Base-by-base conservation (phyloP, 1,139 yeast species). In the Blastobotrys malaysiensis region DNA sequence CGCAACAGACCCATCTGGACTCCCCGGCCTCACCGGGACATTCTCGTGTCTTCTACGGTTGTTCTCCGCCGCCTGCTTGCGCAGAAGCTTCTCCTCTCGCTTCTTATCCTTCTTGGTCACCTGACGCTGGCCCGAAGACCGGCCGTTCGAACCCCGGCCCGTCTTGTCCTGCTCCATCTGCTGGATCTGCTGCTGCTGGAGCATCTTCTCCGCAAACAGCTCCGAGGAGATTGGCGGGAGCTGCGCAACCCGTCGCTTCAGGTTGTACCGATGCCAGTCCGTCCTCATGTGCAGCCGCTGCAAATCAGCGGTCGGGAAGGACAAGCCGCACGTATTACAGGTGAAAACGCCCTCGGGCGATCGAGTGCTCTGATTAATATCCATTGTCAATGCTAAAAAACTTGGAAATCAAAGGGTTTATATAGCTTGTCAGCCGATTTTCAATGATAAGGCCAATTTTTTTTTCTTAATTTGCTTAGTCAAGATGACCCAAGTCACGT, bases 281-380 rank as follows among this genome's bases (percentile, higher is more conserved):
- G 96, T 84, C 68, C 88, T 89, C 98, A 93, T 93, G 66, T 93
- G 99, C 55, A 79, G 77, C 63, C 98, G 78, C 73, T 93, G 99
- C 59, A 82, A 78, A 55, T 85, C 90, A 5, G 96, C 85, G 16
- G 84, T 77, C 16, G 84, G 81, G 65, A 93, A 93, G 57, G 82
- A 82, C 57, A 91, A 78, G 9, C 83, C 84, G 67, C 99, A 93
- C 39, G 97, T 86, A 66, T 89, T 87, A 71, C 99, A 93, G 3
- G 97, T 90, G 64, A 63, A 66, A 50, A 60, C 62, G n/a, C 63
- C 57, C 1, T 64, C 65, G n/a, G 39, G 39, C 39, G 39, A 14
- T 31, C 39, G 39, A 13, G 39, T 31, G n/a, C n/a, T 31, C 39
- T 31, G 16, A 16, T 31, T 31, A 13, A 31, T 31, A 7, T 31